Base-by-base conservation (phyloP, 192 early-diverging fungal species). In the Piromyces sp. region DNA sequence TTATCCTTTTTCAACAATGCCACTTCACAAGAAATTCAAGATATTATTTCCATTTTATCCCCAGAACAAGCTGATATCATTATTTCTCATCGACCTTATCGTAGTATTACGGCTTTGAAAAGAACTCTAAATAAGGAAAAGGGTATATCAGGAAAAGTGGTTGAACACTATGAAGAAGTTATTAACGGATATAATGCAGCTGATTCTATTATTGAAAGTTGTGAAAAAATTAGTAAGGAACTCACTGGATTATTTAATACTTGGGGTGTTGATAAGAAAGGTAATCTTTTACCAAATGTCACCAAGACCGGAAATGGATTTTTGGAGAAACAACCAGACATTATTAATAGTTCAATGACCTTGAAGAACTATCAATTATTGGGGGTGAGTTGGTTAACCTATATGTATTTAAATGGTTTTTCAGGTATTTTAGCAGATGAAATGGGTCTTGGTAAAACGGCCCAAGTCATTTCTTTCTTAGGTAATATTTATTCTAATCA, bases 361-460 rank as follows among this genome's bases (percentile, higher is more conserved):
- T 88, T 98, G 33, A 95, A 95, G 81, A 84, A 86, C 13, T 97
- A 97, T 83, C 96, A 97, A 83, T 89, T 97, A 79, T 88, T 94
- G 30, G 96, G 96, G 28, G 87, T 97, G 30, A 93, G 92, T 81
- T 97, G 96, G 96, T 85, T 97, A 80, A 87, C 86, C 17, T 86
- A 94, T 80, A 82, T 97, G 42, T 92, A 94, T 84, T 87, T 89
- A 40, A 92, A 93, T 79, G 84, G 87, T 0, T 88, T 94, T 0
- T 94, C 95, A 6, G 94, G 95, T 0, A 96, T 97, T 82, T 80
- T 89, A 3, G 88, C 88, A 2, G 88, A 88, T 83, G 87, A 89
- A 88, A 97, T 97, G 95, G 95, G 96, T 30, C 90, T 97, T 29
- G 96, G 96, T 29, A 97, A 97, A 86, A 97, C 95, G 22, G 94